Evolutionary conservation across 306 rosid species (phyloP), one percentile per base, ranked within the genome.

Genomic region (Sindora glabra): DNA sequence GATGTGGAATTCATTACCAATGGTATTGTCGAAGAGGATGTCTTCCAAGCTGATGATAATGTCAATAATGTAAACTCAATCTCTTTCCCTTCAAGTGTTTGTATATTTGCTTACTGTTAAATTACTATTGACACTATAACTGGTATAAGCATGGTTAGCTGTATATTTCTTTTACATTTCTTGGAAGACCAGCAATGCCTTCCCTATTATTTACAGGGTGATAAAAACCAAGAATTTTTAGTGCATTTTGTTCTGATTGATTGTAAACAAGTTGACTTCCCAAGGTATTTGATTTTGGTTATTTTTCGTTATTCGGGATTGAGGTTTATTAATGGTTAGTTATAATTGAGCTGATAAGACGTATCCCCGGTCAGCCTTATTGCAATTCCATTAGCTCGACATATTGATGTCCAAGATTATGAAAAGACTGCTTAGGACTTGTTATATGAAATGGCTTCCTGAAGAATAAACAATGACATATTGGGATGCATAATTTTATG

Each of bases 1-100:
- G 96, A 86, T 39, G 61, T 72, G 24, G 77, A 79, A 68, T 89
- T 89, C n/a, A 56, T 59, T 18, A n/a, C 65, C 59, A 77, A 80
- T 75, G 78, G 72, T 17, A 64, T 61, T 61, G 26, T 86, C 25
- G 76, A 70, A 10, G 90, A 84, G 3, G 87, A 71, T 19, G 44
- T 70, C 42, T 73, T 72, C 57, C 83, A 80, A 60, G 70, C 72
- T 40, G 72, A 70, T 51, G 82, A 70, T 33, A 46, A 38, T 19
- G n/a, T 12, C 58, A 53, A 62, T 38, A 66, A 56, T 77, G 98
- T 86, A 78, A 76, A 79, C 71, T 70, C 67, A 45, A 22, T 71
- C 64, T 67, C 56, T 74, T 56, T 48, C 29, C 23, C 64, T 49
- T 11, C 17, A 2, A 10, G 10, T 16, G 8, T 64, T 64, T 53